Base-by-base conservation (phyloP, 2,329 filamentous ascomycete genomes). In the Neonectria coccinea region DNA sequence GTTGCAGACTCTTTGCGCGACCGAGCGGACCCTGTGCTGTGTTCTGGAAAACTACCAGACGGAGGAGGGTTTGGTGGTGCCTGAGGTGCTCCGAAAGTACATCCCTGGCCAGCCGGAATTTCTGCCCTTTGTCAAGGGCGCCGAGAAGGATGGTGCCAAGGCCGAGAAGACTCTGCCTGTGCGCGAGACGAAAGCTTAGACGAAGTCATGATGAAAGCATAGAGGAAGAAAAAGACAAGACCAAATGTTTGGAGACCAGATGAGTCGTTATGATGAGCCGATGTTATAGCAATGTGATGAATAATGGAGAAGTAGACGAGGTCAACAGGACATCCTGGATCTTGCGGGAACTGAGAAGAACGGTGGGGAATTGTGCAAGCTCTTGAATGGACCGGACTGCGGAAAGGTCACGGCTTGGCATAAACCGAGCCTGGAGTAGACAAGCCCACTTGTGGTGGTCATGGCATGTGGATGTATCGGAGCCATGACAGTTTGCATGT, bases 1-100 rank as follows among this genome's bases (percentile, higher is more conserved):
- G 27, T 44, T 18, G 8, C 4, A 73, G 67, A 97, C 92, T 20
- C 85, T 97, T 42, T 95, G 92, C 79, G 95, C 95, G 18, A 97
- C 95, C 1, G 94, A 97, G 77, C 88, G 95, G 77, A 93, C 95
- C 1, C 85, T 98, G 54, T 98, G 96, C 86, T 97, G 95, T 78
- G 85, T 99, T 47, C 87, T 99, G 42, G 96, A 99, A 82, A 99
- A 98, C 82, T 98, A 95, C 81, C 96, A 99, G 84, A 96, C 91
- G 0, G 90, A 94, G 75, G 92, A 93, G 85, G 93, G 93, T 67
- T 85, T 97, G 72, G 86, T 87, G 62, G 91, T 97, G 36, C 94
- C 94, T 1, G 91, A 94, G 79, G 90, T 91, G 50, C 86, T 97
- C 65, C 88, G 92, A 72, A 95, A 94, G 81, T 98, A 97, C 79